A percentile compares a stretch with the other conserved stretches of the same genome.
Conservation (phyloP, 2,329 filamentous ascomycete species). For the Dactylella cylindrospora region DNA sequence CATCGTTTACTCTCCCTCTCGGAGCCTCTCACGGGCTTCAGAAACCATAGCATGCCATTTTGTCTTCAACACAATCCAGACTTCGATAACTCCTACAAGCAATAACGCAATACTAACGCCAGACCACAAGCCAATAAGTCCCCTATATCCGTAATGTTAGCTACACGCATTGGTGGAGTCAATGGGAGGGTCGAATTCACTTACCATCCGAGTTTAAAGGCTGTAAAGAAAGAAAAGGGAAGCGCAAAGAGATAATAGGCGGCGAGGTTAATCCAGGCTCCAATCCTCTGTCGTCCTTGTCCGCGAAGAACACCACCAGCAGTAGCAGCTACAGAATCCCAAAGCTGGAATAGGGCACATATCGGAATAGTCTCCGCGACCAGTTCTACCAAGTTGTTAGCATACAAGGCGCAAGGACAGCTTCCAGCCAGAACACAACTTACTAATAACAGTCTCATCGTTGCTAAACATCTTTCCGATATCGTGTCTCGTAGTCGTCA, state of each 20-base stretch:
- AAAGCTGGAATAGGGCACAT: constrained; percentile 84
- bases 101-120: constrained; percentile 73
- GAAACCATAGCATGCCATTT: constrained; percentile 41
- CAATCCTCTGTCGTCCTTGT: constrained; percentile 83
- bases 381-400: constrained; percentile 53
- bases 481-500: constrained; percentile 67
- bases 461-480: constrained; percentile 79
- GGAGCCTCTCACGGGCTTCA: constrained; percentile 36
- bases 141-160: constrained; percentile 48
- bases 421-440: not conserved
- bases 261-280: constrained; percentile 82
- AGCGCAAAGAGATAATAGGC: constrained; percentile 85
- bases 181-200: not conserved
- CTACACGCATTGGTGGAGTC: not conserved
- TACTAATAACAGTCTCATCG: constrained; percentile 65
- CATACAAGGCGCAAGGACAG: not conserved
- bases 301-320: constrained; percentile 85
- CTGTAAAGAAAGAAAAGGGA: constrained; percentile 76
- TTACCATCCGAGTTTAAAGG: constrained; percentile 72
- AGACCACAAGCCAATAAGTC: constrained; percentile 76
- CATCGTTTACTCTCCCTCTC: constrained; percentile 17
- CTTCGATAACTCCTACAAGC: constrained; percentile 50
- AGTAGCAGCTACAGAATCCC: constrained; percentile 76
- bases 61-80: constrained; percentile 19
- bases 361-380: constrained; percentile 73